Conservation (phyloP, 1,139 yeast genomes). For the Scheffersomyces illinoinensis region DNA sequence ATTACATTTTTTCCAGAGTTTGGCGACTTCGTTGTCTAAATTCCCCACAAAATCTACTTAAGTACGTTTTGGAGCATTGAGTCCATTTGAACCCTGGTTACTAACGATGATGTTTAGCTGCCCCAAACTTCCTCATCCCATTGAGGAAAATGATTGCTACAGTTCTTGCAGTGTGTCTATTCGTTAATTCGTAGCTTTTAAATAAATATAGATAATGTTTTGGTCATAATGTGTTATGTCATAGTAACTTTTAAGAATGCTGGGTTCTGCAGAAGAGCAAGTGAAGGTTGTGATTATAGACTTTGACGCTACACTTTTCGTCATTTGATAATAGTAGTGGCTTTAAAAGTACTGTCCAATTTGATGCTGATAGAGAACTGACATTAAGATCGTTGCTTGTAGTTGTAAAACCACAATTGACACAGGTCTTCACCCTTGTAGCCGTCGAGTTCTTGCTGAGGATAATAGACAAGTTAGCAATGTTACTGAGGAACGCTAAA, state of each 20-base stretch:
- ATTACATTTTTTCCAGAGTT: conserved; percentile 6
- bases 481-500: conserved; percentile 24
- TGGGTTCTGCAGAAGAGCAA: background rate
- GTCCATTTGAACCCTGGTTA: background rate
- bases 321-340: conserved; percentile 22
- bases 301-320: conserved; percentile 18
- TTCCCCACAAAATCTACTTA: background rate
- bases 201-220: background rate
- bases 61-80: background rate
- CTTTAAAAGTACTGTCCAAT: conserved; percentile 31
- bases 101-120: background rate
- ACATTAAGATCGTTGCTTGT: conserved; percentile 13
- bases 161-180: background rate
- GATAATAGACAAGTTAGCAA: conserved; percentile 26
- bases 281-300: conserved; percentile 14
- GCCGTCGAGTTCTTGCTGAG: conserved; percentile 14
- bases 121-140: background rate
- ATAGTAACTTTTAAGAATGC: background rate
- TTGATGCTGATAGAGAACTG: conserved; percentile 17
- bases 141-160: background rate
- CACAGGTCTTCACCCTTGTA: conserved; percentile 21
- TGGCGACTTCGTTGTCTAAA: conserved; percentile 3
- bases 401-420: conserved; percentile 34
- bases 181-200: background rate
- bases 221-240: background rate